Base-by-base conservation (phyloP, 1,284 basidiomycete species). In the Bjerkandera adusta region DNA sequence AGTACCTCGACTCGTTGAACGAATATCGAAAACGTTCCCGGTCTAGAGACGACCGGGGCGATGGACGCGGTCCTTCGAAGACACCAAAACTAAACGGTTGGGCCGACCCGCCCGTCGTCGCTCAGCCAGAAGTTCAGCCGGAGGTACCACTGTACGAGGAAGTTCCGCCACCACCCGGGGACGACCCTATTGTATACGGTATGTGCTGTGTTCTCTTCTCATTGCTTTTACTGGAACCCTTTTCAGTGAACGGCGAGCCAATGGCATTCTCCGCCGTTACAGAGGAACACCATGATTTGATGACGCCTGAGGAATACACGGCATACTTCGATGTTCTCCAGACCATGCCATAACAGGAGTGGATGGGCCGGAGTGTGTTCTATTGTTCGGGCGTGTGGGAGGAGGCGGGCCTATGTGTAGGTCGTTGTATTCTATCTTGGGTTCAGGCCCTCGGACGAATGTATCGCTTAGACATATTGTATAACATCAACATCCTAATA, bases 291-390 rank as follows among this genome's bases (percentile, higher is more conserved):
- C 85, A 90, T 56, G 87, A 89, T 42, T 61, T 83, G 57, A 91
- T 91, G 88, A 88, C 86, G 8, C 81, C 86, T 6, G 89, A 91
- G 44, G 88, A 91, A 63, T 91, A 90, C 59, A 81, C 80, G n/a
- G 76, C 79, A 21, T 90, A 80, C 68, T 89, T 83, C 59, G 80
- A 86, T 56, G 70, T 87, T 39, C 52, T 63, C 48, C 50, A 53
- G 7, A 48, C 57, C 8, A 45, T 47, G 12, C 47, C 51, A 35
- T 45, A 47, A 43, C 36, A 8, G 11, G 30, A 13, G 15, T 26
- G 6, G 15, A 8, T 41, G 27, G 11, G 8, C 5, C n/a, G 10
- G 15, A 5, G 15, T 43, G 21, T 42, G n/a, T n/a, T n/a, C n/a
- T n/a, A n/a, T n/a, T n/a, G n/a, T n/a, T n/a, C n/a, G n/a, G n/a